Base-by-base conservation (phyloP, 2,329 filamentous ascomycete genomes). In the Dactylellina haptotyla region DNA sequence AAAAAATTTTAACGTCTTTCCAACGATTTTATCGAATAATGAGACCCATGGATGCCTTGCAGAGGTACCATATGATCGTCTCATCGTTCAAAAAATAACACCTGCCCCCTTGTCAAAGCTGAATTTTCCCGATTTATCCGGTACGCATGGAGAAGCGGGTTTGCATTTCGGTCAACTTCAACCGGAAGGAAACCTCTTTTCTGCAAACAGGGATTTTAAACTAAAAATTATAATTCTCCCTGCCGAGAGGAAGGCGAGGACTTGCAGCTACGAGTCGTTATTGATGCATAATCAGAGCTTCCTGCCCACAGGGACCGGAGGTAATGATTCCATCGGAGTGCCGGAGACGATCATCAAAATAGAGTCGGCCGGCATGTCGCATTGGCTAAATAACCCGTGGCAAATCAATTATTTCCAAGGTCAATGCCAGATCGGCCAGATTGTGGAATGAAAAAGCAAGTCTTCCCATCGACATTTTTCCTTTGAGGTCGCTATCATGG, bases 51-150 rank as follows among this genome's bases (percentile, higher is more conserved):
- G 64, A 62, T 69, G 48, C 56, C 64, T 62, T 56, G 50, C 54
- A 69, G 48, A 54, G 43, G 63, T 70, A 57, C 56, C 65, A 30
- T 64, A 58, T 71, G 50, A 54, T 58, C 50, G 32, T 63, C 67
- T 58, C 67, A 57, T 65, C 59, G 43, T 45, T 32, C 30, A 54
- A 58, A 59, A 67, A 67, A 67, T 58, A 54, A 37, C 67, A 58
- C 45, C 37, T 65, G 32, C 28, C 51, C 26, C 64, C 59, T 45
- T 72, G 67, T 65, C 58, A 65, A 72, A 72, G 53, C 59, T 72
- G 67, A 57, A 65, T 72, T 72, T 59, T 72, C 67, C 67, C 67
- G 67, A 45, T 72, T 72, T 72, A 72, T 65, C 67, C 67, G 59
- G 67, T 32, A 59, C 63, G 32, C 28, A 43, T 64, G 43, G 34